phyloP scores from a whole-genome alignment of 257 asterid species.

The Fraxinus excelsior region DNA sequence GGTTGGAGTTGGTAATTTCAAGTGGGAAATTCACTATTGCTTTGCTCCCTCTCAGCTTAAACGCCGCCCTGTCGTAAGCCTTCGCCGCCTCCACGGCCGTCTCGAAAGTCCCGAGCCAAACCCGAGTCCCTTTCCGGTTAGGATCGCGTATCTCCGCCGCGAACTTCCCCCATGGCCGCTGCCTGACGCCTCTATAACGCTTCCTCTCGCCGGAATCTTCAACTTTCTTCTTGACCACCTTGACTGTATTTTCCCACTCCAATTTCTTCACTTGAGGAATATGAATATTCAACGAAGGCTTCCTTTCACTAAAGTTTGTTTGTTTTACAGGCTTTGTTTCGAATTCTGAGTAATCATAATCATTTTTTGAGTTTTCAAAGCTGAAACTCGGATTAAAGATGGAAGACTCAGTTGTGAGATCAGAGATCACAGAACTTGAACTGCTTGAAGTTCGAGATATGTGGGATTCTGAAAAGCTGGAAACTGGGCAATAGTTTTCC shows the following conservation, averaged over 20 bases:
- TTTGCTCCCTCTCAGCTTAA: conserved; percentile 65
- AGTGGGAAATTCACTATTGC: conserved; percentile 79
- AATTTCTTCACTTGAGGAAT: conserved; percentile 42
- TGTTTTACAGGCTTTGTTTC: conserved; percentile 31
- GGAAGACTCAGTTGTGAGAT: conserved; percentile 26
- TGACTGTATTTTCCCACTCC: background rate
- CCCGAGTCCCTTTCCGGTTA: conserved; percentile 61
- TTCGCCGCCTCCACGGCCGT: conserved; percentile 72
- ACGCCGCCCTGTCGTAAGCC: conserved; percentile 84
- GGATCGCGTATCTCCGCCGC: conserved; percentile 87
- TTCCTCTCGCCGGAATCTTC: conserved; percentile 40
- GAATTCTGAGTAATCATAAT: conserved; percentile 32
- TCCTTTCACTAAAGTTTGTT: conserved; percentile 38
- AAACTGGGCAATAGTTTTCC: conserved; percentile 35
- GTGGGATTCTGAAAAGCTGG: conserved; percentile 18
- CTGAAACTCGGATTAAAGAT: conserved; percentile 22
- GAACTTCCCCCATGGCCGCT: conserved; percentile 72
- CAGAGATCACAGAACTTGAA: conserved; percentile 35
- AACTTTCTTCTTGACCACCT: conserved; percentile 8
- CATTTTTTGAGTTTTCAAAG: conserved; percentile 18
- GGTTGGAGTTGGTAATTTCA: conserved; percentile 48
- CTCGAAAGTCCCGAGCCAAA: conserved; percentile 78
- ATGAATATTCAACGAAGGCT: conserved; percentile 65
- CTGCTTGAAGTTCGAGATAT: conserved; percentile 47
- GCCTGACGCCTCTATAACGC: conserved; percentile 70